Base-by-base conservation (phyloP, 768 basidiomycete genomes). In the Lyophyllum atratum region DNA sequence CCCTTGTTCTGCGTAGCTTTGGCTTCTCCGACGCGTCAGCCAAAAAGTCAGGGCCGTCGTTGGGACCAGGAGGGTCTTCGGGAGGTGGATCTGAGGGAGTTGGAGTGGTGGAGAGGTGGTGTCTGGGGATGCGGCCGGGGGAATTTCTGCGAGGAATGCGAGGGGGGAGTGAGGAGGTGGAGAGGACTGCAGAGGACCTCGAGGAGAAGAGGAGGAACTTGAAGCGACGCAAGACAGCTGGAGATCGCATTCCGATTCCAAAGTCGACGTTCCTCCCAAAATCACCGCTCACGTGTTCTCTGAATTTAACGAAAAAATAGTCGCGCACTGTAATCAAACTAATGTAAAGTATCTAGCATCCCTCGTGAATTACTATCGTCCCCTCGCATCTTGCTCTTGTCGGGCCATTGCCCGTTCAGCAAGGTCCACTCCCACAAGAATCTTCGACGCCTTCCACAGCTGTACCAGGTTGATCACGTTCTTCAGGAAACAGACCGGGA, bases 401-500 rank as follows among this genome's bases (percentile, higher is more conserved):
- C 87, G 75, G 19, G 82, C 88, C 54, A 82, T 80, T 37, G 86
- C 86, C 62, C 95, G 77, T 72, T 95, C 93, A 43, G 91, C 92
- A 46, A 97, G 75, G 68, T 97, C 95, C 11, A 97, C 91, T 0
- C 95, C 94, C 14, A 97, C 95, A 15, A 97, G 81, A 54, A 94
- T 93, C 74, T 94, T 94, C 33, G 91, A 90, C 25, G 97, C 96
- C 71, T 99, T 99, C 95, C 95, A 98, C 56, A 98, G 84, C 72
- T 99, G 97, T 7, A 99, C 95, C 31, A 91, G 72, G 70, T 98
- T 97, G 78, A 99, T 93, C 55, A 95, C 66, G 70, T 98, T 97
- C 79, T 98, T 99, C 60, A 79, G 68, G 15, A 84, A 62, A 69
- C 87, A 96, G 46, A 97, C 74, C 0, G 86, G 89, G 62, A 79